Evolutionary conservation across 768 basidiomycete genomes (phyloP).

Genomic region (Mycena filopes): DNA sequence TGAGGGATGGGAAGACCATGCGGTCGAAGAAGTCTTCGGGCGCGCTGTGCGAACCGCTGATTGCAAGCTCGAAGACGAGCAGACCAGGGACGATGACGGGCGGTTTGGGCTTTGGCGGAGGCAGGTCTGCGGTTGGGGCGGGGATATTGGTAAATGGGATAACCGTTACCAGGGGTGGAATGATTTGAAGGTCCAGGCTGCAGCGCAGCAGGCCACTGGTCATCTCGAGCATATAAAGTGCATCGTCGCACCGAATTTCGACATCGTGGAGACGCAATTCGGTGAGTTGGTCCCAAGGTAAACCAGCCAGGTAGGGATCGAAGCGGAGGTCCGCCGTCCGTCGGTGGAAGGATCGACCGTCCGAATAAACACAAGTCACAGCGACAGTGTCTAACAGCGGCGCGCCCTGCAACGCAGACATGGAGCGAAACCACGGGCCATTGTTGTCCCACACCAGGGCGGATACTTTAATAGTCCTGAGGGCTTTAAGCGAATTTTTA

Average conservation of each 20-base stretch:
- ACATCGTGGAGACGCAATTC: constrained; percentile 17
- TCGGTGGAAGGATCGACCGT: too few relatives aligned
- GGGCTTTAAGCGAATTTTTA: constrained; percentile 12
- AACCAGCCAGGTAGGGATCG: constrained; percentile 15
- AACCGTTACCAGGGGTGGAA: constrained; percentile 2
- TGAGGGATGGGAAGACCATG: constrained; percentile 23
- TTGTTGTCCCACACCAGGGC: not conserved
- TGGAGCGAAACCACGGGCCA: constrained; percentile 24
- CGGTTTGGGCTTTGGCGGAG: not conserved
- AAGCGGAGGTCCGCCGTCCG: not conserved
- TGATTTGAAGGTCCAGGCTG: constrained; percentile 7
- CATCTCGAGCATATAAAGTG: constrained; percentile 13
- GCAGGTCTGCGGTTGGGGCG: not conserved
- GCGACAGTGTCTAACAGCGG: constrained; percentile 20
- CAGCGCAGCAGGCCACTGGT: constrained; percentile 9
- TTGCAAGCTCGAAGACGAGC: constrained; percentile 8
- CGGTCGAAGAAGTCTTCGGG: constrained; percentile 22
- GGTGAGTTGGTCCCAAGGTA: constrained; percentile 23
- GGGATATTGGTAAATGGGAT: not conserved
- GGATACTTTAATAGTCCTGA: constrained; percentile 17
- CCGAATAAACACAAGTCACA: constrained; percentile 5
- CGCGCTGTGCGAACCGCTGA: constrained; percentile 12
- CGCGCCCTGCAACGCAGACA: constrained; percentile 29
- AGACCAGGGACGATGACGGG: constrained; percentile 16
- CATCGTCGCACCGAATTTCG: constrained; percentile 19